Percentiles rank a stretch among this genome's conserved stretches.
phyloP scores from a whole-genome alignment of 1,284 basidiomycete species.

The Volvariella volvacea region DNA sequence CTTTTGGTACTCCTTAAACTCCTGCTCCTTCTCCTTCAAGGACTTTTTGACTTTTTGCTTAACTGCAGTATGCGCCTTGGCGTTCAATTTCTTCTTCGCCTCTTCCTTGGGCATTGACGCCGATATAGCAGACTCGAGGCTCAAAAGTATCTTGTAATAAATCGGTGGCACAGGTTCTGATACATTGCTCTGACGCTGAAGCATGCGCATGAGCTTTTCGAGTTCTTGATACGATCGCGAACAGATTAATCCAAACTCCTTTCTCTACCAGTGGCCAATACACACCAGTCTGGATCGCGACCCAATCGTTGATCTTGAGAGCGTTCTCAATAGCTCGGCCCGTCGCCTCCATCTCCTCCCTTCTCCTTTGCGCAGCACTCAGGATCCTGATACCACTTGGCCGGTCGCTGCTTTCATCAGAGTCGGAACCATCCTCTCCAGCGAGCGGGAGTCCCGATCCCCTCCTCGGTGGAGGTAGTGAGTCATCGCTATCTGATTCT shows the following conservation, averaged over 20 bases:
- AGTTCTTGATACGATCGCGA: slow-evolving; percentile 66
- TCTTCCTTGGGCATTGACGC: slow-evolving; percentile 78
- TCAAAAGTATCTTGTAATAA: slow-evolving; percentile 75
- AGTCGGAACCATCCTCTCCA: slow-evolving; percentile 55
- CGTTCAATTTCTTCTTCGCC: slow-evolving; percentile 95
- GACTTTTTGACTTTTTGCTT: slow-evolving; percentile 97
- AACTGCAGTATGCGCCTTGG: slow-evolving; percentile 92
- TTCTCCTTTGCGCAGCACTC: slow-evolving; percentile 81
- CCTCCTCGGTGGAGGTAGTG: slow-evolving; percentile 16
- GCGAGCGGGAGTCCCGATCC: slow-evolving; percentile 19
- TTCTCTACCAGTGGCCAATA: too few species aligned
- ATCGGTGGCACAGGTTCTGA: slow-evolving; percentile 85
- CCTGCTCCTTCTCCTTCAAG: slow-evolving; percentile 82
- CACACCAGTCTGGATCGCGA: slow-evolving; percentile 81
- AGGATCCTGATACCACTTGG: slow-evolving; percentile 56
- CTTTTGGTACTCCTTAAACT: slow-evolving; percentile 75
- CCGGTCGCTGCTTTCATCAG: slow-evolving; percentile 64
- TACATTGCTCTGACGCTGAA: slow-evolving; percentile 83
- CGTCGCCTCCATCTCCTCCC: slow-evolving; percentile 85
- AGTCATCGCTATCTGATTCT: slow-evolving; percentile 34
- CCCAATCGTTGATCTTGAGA: slow-evolving; percentile 96
- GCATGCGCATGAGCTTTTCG: slow-evolving; percentile 90
- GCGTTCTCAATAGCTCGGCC: slow-evolving; percentile 93
- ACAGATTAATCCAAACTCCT: too few species aligned
- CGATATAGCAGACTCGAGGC: slow-evolving; percentile 76